Percentiles rank a stretch among this genome's conserved stretches.
Conservation (phyloP, 139 green algal genomes). For the Tetraselmis striata region DNA sequence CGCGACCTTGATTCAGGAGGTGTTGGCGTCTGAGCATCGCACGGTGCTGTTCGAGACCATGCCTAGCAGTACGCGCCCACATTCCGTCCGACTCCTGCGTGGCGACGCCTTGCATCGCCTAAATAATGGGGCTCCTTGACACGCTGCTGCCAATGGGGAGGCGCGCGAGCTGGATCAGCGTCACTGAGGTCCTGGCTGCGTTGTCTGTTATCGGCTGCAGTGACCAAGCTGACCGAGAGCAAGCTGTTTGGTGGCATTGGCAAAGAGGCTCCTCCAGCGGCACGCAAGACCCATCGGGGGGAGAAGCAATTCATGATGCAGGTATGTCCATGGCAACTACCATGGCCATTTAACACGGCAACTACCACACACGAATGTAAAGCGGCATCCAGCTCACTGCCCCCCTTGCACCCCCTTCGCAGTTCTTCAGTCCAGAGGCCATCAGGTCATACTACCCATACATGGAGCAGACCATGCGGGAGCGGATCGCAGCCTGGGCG, state of each 20-base stretch:
- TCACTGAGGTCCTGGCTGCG: too few species aligned
- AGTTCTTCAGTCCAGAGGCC: not conserved
- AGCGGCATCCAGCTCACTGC: too few species aligned
- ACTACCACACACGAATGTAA: too few species aligned
- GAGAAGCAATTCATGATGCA: not conserved
- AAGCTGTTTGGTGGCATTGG: not conserved
- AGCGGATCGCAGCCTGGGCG: not conserved
- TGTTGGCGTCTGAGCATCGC: not conserved
- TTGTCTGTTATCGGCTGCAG: too few species aligned
- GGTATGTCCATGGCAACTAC: too few species aligned
- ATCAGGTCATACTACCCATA: not conserved
- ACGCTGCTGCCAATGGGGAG: too few species aligned
- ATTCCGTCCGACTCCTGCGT: too few species aligned
- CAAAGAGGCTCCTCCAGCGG: not conserved
- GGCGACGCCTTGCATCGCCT: too few species aligned
- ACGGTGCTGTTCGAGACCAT: not conserved
- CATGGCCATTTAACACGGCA: too few species aligned
- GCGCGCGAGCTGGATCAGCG: too few species aligned
- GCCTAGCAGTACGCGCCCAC: not conserved
- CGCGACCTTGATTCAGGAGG: not conserved
- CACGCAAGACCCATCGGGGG: not conserved
- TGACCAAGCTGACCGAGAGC: not conserved
- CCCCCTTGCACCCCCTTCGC: too few species aligned
- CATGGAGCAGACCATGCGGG: not conserved
- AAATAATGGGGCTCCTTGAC: too few species aligned